phyloP scores from a whole-genome alignment of 2,329 filamentous ascomycete genomes.

The Plectosphaerella cucumerina region DNA sequence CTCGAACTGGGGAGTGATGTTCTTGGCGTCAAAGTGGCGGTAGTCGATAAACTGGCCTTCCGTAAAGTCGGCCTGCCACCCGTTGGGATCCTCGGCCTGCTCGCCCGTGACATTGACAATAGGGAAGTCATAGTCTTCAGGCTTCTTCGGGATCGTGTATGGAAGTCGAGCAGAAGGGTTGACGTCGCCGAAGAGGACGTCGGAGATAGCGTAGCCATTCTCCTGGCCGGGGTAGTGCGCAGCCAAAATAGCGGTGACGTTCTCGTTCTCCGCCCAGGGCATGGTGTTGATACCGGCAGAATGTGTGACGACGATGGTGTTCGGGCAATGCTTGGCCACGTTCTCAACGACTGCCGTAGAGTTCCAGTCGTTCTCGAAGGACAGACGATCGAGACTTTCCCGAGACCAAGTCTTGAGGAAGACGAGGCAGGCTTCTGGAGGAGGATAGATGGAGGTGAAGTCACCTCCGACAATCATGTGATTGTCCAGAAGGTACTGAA shows the following conservation, averaged over 20 bases:
- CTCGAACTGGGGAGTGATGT: constrained; percentile 44
- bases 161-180: constrained; percentile 11
- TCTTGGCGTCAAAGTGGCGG: constrained; percentile 43
- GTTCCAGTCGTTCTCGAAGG: constrained; percentile 58
- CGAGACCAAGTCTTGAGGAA: constrained; percentile 32
- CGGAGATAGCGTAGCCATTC: constrained; percentile 13
- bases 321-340: constrained; percentile 55
- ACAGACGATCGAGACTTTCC: constrained; percentile 67
- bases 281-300: constrained; percentile 58
- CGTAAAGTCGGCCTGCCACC: constrained; percentile 55
- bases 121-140: constrained; percentile 11
- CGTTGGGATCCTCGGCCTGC: constrained; percentile 35
- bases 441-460: constrained; percentile 7
- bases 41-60: constrained; percentile 54
- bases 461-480: constrained; percentile 27
- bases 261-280: constrained; percentile 61
- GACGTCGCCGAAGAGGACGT: constrained; percentile 8
- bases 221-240: constrained; percentile 15
- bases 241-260: constrained; percentile 61
- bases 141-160: constrained; percentile 11
- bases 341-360: constrained; percentile 44
- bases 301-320: constrained; percentile 62
- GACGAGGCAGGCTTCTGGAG: constrained; percentile 8
- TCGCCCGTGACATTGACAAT: constrained; percentile 32
- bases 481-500: constrained; percentile 33